Base-by-base conservation (phyloP, 2,329 filamentous ascomycete species). In the Keithomyces neogunnii region DNA sequence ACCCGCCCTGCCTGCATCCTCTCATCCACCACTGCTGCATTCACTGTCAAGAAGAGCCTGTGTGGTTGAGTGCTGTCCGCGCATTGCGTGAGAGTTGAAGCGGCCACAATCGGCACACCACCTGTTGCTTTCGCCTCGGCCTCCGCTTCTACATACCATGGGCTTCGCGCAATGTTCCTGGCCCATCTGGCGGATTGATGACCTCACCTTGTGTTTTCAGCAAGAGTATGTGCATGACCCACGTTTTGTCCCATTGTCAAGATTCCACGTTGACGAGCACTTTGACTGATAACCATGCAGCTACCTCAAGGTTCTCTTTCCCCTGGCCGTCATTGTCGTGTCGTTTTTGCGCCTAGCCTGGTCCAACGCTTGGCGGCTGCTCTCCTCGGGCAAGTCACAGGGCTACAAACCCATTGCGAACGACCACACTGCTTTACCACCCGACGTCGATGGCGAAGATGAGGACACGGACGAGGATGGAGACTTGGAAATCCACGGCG, bases 301-400 rank as follows among this genome's bases (percentile, higher is more conserved):
- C 51, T 70, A 68, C 51, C 66, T 71, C 44, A 85, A 88, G 68
- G 82, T 88, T 54, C 74, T 95, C 45, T 76, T 97, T 50, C 93
- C 93, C 50, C 73, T 93, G 54, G 71, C 84, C 55, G 75, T 86
- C 52, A 81, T 90, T 67, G 77, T 71, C 56, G 60, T 86, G 30
- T 97, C 93, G 5, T 66, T 91, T 57, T 65, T 87, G 49, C 75
- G 83, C 59, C 78, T 96, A 51, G 59, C 77, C 53, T 64, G 77
- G 59, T 81, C 85, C 62, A 72, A 77, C 59, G 66, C 82, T 56
- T 72, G 74, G 53, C 77, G 77, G 52, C 72, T 74, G 55, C 66
- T 76, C 56, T 70, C 72, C 58, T 78, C 76, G 69, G 74, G 73
- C 61, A 59, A 59, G 53, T 63, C 71, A 55, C 68, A 76, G 56